Percentiles rank a stretch among this genome's conserved stretches.
Evolutionary conservation across 106 monocot species (phyloP).

Genomic region (Gastrodia elata): DNA sequence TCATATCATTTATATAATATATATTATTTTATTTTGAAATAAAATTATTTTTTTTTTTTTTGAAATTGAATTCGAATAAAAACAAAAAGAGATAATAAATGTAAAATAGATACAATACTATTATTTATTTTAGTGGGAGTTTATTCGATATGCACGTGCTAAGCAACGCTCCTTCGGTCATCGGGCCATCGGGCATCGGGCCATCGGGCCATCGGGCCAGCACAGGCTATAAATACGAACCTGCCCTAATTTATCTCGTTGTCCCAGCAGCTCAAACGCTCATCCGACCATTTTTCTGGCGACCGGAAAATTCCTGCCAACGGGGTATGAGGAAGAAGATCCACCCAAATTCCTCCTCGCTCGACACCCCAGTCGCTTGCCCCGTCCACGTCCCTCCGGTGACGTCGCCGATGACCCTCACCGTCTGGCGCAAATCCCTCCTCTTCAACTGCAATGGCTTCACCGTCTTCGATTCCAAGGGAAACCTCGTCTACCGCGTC

Average conservation of each 20-base stretch:
- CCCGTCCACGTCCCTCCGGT: not conserved
- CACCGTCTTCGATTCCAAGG: conserved; percentile 62
- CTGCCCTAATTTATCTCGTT: not conserved
- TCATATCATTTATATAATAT: no score
- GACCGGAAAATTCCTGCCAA: not conserved
- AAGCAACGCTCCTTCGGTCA: no score
- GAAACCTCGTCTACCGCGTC: conserved; percentile 68
- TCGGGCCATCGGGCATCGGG: no score
- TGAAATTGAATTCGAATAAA: no score
- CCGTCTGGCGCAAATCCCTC: conserved; percentile 70
- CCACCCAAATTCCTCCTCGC: conserved; percentile 27
- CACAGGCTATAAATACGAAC: not conserved
- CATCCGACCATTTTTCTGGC: not conserved
- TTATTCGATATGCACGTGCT: no score
- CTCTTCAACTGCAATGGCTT: conserved; percentile 64
- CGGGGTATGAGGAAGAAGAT: conserved; percentile 38
- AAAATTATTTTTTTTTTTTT: no score
- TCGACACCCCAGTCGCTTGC: not conserved
- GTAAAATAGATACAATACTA: no score
- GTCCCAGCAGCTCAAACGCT: not conserved
- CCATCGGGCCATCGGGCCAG: no score
- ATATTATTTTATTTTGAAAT: no score
- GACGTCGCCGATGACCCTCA: conserved; percentile 25
- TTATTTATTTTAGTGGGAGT: no score
- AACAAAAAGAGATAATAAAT: no score